These are phyloP conservation scores for Lasiosphaeria ovina DNA, from an alignment of 495 filamentous ascomycete species.

Conservation along the genomic window DNA sequence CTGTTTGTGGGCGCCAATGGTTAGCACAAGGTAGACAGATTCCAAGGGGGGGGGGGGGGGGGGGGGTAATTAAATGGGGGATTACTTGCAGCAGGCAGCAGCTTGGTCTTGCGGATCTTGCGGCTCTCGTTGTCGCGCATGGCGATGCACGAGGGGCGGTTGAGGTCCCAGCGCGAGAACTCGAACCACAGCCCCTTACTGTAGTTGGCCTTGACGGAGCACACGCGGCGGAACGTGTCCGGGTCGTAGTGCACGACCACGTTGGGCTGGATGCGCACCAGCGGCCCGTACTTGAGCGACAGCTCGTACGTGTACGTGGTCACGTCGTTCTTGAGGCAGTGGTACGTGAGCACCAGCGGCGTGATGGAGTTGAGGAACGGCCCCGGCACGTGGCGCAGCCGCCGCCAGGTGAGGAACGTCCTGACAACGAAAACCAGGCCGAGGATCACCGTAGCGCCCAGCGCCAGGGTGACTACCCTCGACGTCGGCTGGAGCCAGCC, in stretches of 20 bases:
- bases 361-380: slow-evolving; percentile 41
- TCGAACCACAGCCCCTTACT: slow-evolving; percentile 42
- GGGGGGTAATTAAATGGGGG: not conserved
- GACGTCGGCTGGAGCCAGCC: too few species aligned
- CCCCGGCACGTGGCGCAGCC: slow-evolving; percentile 43
- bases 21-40: slow-evolving; percentile 7
- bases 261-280: slow-evolving; percentile 45
- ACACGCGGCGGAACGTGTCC: slow-evolving; percentile 37
- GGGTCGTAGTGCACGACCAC: slow-evolving; percentile 44
- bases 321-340: slow-evolving; percentile 30
- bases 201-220: slow-evolving; percentile 35
- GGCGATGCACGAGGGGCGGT: slow-evolving; percentile 38
- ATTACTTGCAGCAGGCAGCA: slow-evolving; percentile 28
- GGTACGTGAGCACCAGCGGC: slow-evolving; percentile 29
- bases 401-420: slow-evolving; percentile 9
- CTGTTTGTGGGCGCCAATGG: slow-evolving; percentile 5
- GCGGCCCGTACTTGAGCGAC: slow-evolving; percentile 26
- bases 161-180: slow-evolving; percentile 35
- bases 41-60: not conserved
- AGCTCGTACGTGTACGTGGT: slow-evolving; percentile 22
- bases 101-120: slow-evolving; percentile 32
- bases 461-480: too few species aligned
- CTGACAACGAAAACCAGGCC: not conserved
- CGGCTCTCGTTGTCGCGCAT: slow-evolving; percentile 25
- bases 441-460: not conserved